Conservation (phyloP, 2,329 filamentous ascomycete species). For the Coniochaeta pulveracea region DNA sequence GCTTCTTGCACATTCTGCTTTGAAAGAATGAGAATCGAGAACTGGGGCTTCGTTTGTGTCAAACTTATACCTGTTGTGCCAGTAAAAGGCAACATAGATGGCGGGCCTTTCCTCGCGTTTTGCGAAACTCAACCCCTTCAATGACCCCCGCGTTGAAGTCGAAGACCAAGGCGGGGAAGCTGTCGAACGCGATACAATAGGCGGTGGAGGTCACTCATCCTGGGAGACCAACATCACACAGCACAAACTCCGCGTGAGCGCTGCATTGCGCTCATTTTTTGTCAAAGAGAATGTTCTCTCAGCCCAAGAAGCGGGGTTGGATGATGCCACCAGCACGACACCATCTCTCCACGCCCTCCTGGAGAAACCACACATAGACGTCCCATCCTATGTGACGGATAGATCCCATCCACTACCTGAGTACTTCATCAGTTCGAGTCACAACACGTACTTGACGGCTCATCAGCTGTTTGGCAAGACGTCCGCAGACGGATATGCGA, state of each 20-base stretch:
- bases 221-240: slow-evolving; percentile 34
- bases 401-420: slow-evolving; percentile 50
- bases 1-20: too few species aligned
- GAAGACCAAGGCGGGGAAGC: slow-evolving; percentile 41
- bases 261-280: slow-evolving; percentile 43
- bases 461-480: slow-evolving; percentile 58
- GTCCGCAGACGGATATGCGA: slow-evolving; percentile 51
- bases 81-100: slow-evolving; percentile 2
- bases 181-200: slow-evolving; percentile 36
- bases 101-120: slow-evolving; percentile 1
- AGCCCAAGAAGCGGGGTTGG: slow-evolving; percentile 33
- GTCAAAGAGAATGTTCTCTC: slow-evolving; percentile 37
- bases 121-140: slow-evolving; percentile 24
- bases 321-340: slow-evolving; percentile 21
- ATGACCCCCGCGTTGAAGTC: slow-evolving; percentile 13
- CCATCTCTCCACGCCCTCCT: slow-evolving; percentile 35
- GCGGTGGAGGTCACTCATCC: slow-evolving; percentile 42
- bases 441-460: slow-evolving; percentile 62
- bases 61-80: not conserved
- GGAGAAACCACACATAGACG: slow-evolving; percentile 42
- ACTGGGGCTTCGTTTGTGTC: not conserved
- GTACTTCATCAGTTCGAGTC: slow-evolving; percentile 62
- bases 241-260: slow-evolving; percentile 45
- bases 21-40: slow-evolving; percentile 1
- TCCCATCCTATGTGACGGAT: slow-evolving; percentile 43